Base-by-base conservation (phyloP, 768 basidiomycete genomes). In the Pleurotus tuber-regium region DNA sequence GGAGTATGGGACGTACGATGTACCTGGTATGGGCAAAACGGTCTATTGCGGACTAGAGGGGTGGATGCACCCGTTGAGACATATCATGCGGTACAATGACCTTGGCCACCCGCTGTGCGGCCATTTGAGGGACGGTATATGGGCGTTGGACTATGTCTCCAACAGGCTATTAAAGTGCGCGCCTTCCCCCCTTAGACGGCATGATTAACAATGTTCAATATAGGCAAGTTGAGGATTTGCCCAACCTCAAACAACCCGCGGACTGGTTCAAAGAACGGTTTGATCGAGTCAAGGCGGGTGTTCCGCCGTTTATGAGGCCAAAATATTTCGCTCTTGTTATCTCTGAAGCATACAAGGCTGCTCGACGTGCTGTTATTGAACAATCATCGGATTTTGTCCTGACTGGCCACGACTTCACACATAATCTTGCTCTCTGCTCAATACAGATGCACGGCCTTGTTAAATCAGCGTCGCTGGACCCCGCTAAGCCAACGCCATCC, bases 11-110 rank as follows among this genome's bases (percentile, higher is more conserved):
- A 80, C 73, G 1, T 98, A 98, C 66, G 78, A 86, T 41, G 70
- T 99, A 28, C 90, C 95, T 4, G 81, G 77, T 19, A 61, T 81
- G 19, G 92, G 89, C 0, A 78, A 79, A 53, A 72, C 94, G 66
- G 83, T 81, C 9, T 99, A 98, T 67, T 98, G 95, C 61, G 97
- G 97, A 14, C 66, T 98, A 44, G 92, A 98, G 62, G 97, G 97
- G 1, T 99, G 95, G 93, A 98, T 99, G 93, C 81, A 86, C 58
- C 85, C 85, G 0, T 72, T 98, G 50, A 78, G 83, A 31, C 82
- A 83, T 58, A 83, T 98, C 65, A 94, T 94, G 83, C 76, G 77
- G 57, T 79, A 84, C 61, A 98, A 98, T 66, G 94, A 99, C 64
- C 78, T 98, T 2, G 97, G 97, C 0, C 94, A 98, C 66, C 80